These are phyloP conservation scores for Chaetoscypha palmicola DNA, from an alignment of 2,329 filamentous ascomycete species.

Conservation along the genomic window DNA sequence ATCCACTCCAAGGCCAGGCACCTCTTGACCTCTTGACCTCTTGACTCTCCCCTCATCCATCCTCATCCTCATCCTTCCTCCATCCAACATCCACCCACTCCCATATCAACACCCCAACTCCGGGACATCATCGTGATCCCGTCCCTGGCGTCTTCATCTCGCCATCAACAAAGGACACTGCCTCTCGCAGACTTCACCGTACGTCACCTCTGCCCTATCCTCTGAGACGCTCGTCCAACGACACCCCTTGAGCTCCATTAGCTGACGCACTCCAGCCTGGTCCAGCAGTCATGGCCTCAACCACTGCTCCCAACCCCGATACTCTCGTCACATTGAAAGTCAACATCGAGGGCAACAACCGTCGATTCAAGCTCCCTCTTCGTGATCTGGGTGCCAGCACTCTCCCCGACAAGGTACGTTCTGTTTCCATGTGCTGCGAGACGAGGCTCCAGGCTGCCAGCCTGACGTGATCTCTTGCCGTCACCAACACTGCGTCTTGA, in stretches of 20 bases:
- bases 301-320: conserved; percentile 42
- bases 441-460: conserved; percentile 13
- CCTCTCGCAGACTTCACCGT: conserved; percentile 8
- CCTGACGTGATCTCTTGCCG: conserved; percentile 5
- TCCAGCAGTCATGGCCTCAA: conserved; percentile 28
- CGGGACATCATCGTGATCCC: conserved; percentile 1
- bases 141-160: not conserved
- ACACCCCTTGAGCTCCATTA: conserved; percentile 22
- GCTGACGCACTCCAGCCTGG: conserved; percentile 22
- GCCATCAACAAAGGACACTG: not conserved
- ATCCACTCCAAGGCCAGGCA: conserved; percentile 16
- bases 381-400: conserved; percentile 69
- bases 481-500: no score
- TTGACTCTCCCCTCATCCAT: conserved; percentile 10
- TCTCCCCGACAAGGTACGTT: conserved; percentile 76
- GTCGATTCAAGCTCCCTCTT: conserved; percentile 84
- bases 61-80: conserved; percentile 11
- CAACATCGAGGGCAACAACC: conserved; percentile 64
- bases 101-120: conserved; percentile 8
- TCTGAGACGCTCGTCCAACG: conserved; percentile 19
- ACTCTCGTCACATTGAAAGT: conserved; percentile 83
- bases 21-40: no score
- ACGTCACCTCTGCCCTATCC: conserved; percentile 12
- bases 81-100: conserved; percentile 16
- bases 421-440: conserved; percentile 7